Evolutionary conservation across 768 basidiomycete species (phyloP), one percentile per base, ranked within the genome.

Genomic region (Phaffia tasmanica): DNA sequence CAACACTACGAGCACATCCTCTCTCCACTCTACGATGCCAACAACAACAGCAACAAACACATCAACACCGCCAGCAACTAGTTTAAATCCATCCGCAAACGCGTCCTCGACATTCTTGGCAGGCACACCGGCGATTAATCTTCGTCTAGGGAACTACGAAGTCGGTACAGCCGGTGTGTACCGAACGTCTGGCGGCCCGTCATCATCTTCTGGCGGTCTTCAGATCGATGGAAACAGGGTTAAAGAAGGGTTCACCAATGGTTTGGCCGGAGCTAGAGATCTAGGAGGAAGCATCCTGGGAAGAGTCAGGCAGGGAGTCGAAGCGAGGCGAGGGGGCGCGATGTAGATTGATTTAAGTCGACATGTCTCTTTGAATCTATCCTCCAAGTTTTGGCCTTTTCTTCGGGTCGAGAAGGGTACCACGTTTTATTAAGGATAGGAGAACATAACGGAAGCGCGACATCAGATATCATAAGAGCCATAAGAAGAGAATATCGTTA

Each of bases 141-240:
- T 97, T 29, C 91, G 92, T 72, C 83, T 97, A 29, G 93, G 90
- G 14, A 87, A 88, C 0, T 89, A 95, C 67, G 92, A 92, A 74
- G 84, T 95, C 53, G 90, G 86, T 70, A 81, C 95, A n/a, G 91
- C 91, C n/a, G 91, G 92, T 2, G 83, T 95, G 25, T 95, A 92
- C 77, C 80, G 93, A 72, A 84, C 87, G 35, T 84, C 83, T 72
- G 84, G 83, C 1, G 87, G 89, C 71, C 42, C 68, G 53, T 64
- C 23, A 64, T 61, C 60, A 69, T 70, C 35, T 50, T 72, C 64
- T 69, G 77, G 59, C 70, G 75, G 68, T 46, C 72, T 66, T 9
- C 72, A 72, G 32, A 75, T 74, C 7, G 73, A 70, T 9, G 84
- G 89, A 15, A 92, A 93, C 18, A 62, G 47, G 23, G 66, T 67